phyloP scores from a whole-genome alignment of 148 eudicot genomes.

The Arctostaphylos glauca region DNA sequence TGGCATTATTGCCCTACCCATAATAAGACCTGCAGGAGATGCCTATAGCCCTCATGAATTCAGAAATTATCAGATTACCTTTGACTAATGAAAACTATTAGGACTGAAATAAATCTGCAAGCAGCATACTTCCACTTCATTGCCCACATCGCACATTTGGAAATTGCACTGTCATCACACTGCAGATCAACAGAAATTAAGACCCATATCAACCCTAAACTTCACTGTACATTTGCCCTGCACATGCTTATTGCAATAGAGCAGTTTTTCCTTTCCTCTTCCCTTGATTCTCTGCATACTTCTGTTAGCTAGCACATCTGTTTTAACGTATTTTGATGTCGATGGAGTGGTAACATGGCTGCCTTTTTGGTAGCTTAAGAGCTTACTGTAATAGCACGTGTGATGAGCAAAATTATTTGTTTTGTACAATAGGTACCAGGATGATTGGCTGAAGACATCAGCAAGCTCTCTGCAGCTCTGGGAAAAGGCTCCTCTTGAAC shows the following conservation, averaged over 20 bases:
- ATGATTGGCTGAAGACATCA: conserved; percentile 98
- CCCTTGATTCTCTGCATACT: background rate
- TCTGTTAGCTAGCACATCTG: background rate
- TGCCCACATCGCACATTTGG: too few species aligned
- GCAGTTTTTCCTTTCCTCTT: background rate
- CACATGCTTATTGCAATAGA: background rate
- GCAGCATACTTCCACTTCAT: background rate
- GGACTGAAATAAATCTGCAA: background rate
- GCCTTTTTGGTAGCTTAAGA: background rate
- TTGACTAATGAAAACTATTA: background rate
- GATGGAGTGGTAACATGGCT: background rate
- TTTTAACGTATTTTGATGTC: background rate
- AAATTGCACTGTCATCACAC: too few species aligned
- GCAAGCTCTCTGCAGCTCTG: conserved; percentile 79
- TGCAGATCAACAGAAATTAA: background rate
- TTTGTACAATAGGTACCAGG: conserved; percentile 69
- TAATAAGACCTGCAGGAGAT: background rate
- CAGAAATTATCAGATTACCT: background rate
- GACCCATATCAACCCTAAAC: background rate
- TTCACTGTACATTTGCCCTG: background rate
- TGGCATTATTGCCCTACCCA: background rate
- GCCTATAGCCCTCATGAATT: background rate
- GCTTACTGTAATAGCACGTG: background rate
- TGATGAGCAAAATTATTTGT: background rate
- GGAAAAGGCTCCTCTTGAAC: conserved; percentile 99